Conservation (phyloP, 495 filamentous ascomycete genomes). For the Ascobolus immersus region DNA sequence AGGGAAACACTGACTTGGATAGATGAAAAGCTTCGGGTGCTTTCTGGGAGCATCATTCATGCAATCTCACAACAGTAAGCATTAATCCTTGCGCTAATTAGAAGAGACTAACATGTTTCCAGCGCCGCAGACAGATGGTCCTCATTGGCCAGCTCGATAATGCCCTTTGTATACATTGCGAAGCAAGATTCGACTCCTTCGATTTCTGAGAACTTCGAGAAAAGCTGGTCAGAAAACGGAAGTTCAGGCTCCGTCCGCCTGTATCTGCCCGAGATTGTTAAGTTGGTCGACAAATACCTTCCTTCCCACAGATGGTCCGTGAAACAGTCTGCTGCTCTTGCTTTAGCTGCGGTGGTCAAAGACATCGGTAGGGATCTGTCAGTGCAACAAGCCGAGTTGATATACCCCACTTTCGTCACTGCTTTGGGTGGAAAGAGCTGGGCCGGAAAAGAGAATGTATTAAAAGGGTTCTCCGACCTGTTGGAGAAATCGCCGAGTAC, state of each 20-base stretch:
- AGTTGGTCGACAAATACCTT: slow-evolving; percentile 36
- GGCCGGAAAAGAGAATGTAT: slow-evolving; percentile 70
- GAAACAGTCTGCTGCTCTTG: slow-evolving; percentile 62
- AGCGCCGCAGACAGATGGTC: slow-evolving; percentile 70
- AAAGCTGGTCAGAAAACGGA: slow-evolving; percentile 73
- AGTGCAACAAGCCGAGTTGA: slow-evolving; percentile 27
- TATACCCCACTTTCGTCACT: slow-evolving; percentile 67
- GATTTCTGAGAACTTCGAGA: slow-evolving; percentile 45
- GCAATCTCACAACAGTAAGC: slow-evolving; percentile 42
- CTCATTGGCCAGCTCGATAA: slow-evolving; percentile 39
- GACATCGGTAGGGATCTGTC: slow-evolving; percentile 33
- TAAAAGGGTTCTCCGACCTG: slow-evolving; percentile 65
- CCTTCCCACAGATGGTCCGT: slow-evolving; percentile 64
- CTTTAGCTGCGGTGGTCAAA: slow-evolving; percentile 45
- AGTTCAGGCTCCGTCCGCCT: slow-evolving; percentile 55
- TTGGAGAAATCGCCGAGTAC: slow-evolving; percentile 32
- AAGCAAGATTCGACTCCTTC: slow-evolving; percentile 63
- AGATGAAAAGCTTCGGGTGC: slow-evolving; percentile 42
- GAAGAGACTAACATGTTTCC: slow-evolving; percentile 3
- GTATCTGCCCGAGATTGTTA: slow-evolving; percentile 59
- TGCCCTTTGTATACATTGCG: slow-evolving; percentile 71
- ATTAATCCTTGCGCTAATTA: neutral
- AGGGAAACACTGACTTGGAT: neutral
- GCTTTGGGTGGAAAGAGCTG: slow-evolving; percentile 71
- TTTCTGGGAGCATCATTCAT: slow-evolving; percentile 53